These are phyloP conservation scores for Debaryomyces singareniensis DNA, from an alignment of 1,139 yeast genomes.

Conservation along the genomic window DNA sequence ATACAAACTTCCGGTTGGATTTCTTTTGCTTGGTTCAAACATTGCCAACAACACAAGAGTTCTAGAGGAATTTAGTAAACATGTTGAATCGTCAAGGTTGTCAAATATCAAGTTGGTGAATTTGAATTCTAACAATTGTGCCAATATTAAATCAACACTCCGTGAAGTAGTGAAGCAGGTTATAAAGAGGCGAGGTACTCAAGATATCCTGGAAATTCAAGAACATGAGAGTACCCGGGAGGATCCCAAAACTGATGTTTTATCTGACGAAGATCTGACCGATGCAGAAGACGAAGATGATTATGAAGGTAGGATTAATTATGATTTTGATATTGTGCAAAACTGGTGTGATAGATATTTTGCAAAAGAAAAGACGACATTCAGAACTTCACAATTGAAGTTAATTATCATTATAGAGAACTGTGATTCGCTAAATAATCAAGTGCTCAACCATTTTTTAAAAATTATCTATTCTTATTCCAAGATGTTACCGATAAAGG, in stretches of 20 bases:
- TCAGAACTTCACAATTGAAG: constrained; percentile 12
- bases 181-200: constrained; percentile 5
- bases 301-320: constrained; percentile 22
- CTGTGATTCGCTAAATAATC: constrained; percentile 51
- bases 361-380: constrained; percentile 7
- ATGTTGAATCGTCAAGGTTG: constrained; percentile 10
- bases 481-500: constrained; percentile 33
- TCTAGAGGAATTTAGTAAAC: constrained; percentile 32
- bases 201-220: no score
- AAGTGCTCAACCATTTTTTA: constrained; percentile 46
- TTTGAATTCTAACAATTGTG: constrained; percentile 35
- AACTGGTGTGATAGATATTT: constrained; percentile 34
- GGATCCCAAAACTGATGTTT: constrained; percentile 2
- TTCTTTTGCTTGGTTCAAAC: constrained; percentile 49
- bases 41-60: constrained; percentile 50
- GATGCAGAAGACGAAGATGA: constrained; percentile 6
- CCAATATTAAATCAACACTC: constrained; percentile 34
- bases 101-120: constrained; percentile 22
- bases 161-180: constrained; percentile 34
- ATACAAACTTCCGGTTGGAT: constrained; percentile 32
- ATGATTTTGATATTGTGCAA: constrained; percentile 47
- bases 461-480: constrained; percentile 36
- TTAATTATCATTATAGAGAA: constrained; percentile 54
- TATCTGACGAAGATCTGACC: constrained; percentile 7
- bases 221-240: no score